Evolutionary conservation across 495 filamentous ascomycete genomes (phyloP), one percentile per base, ranked within the genome.

Genomic region (Daldinia caldariorum): DNA sequence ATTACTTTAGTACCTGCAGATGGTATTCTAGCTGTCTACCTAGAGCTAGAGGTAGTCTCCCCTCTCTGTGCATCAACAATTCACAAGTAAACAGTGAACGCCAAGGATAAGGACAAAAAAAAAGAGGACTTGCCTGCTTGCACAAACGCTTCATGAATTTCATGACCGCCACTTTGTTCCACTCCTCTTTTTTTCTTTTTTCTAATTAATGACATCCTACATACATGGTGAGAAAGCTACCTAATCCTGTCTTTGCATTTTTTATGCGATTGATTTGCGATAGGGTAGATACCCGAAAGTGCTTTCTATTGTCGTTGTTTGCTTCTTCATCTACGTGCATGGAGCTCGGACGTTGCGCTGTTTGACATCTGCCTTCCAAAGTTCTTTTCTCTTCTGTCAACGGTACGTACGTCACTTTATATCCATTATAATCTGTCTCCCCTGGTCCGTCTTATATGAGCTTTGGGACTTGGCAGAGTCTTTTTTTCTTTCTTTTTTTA

Each of bases 11-110:
- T 26, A 26, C 26, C 26, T 26, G n/a, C n/a, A n/a, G n/a, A n/a
- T n/a, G 34, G 34, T 35, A 35, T 6, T 6, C 2, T 56, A 41
- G 22, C 9, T n/a, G n/a, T n/a, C n/a, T n/a, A n/a, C n/a, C n/a
- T n/a, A n/a, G n/a, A n/a, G n/a, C n/a, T n/a, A n/a, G n/a, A n/a
- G n/a, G n/a, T n/a, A n/a, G n/a, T n/a, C n/a, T n/a, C n/a, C n/a
- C n/a, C 49, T 22, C 49, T 59, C 61, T 58, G 26, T 26, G 70
- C 65, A 68, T 72, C 70, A 72, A 72, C 70, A 72, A 53, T 72
- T 72, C 65, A 72, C 35, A 72, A 72, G 70, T 72, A 68, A 72
- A 72, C 70, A 72, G 26, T 32, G n/a, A 9, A 16, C 56, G 63
- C 59, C 54, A 66, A 71, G 39, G 47, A 7, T 16, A 10, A 56